Evolutionary conservation across 495 filamentous ascomycete genomes (phyloP).

Genomic region (Neurospora pannonica): DNA sequence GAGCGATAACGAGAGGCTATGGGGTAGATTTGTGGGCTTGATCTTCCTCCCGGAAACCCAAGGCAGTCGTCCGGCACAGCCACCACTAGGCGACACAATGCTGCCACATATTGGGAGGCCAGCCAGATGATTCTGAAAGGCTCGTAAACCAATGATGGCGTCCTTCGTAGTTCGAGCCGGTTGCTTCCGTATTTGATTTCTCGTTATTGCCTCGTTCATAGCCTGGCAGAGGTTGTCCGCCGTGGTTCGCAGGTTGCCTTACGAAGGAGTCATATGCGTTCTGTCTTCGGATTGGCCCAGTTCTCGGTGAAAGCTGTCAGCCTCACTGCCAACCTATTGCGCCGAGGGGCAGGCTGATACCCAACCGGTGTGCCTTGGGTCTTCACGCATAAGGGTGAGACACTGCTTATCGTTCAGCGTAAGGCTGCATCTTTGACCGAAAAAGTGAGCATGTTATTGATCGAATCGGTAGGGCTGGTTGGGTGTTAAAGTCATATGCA

Average conservation of each 20-base stretch:
- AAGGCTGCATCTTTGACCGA: background rate
- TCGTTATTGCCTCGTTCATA: background rate
- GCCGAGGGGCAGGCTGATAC: conserved; percentile 6
- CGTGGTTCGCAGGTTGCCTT: background rate
- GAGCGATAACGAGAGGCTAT: background rate
- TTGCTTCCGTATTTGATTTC: background rate
- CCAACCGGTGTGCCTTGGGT: conserved; percentile 15
- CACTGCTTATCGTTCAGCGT: background rate
- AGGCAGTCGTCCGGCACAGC: background rate
- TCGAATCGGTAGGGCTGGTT: background rate
- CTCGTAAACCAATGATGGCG: background rate
- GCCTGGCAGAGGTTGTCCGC: background rate
- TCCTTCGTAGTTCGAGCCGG: background rate
- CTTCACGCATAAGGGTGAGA: conserved; percentile 6
- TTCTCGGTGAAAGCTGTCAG: conserved; percentile 17
- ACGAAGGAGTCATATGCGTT: background rate
- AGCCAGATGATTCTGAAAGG: background rate
- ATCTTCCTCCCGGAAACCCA: background rate
- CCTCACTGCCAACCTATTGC: conserved; percentile 11
- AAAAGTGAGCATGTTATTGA: background rate
- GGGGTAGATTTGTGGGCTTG: background rate
- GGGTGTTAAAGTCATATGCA: background rate
- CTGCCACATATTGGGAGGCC: background rate
- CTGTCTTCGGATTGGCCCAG: conserved; percentile 10
- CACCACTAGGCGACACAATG: background rate